phyloP scores from a whole-genome alignment of 2,329 filamentous ascomycete species.

The Aspergillus hiratsukae region DNA sequence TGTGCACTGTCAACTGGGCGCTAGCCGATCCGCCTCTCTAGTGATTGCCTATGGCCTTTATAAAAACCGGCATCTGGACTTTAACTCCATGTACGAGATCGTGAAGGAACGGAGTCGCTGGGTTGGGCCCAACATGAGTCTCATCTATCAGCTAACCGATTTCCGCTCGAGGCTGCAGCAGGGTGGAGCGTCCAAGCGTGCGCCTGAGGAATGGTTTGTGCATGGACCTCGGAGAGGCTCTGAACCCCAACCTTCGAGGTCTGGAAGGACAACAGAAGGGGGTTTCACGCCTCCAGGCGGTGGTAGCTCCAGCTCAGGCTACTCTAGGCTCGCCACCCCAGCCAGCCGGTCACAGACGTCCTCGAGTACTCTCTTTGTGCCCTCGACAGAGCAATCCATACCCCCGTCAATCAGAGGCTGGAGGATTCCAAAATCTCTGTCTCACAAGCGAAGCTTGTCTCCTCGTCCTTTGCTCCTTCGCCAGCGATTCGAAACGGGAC shows the following conservation, averaged over 20 bases:
- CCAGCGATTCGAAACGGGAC: conserved; percentile 28
- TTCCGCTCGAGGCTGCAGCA: conserved; percentile 47
- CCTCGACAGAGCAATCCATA: conserved; percentile 20
- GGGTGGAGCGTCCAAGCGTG: conserved; percentile 25
- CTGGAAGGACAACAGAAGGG: conserved; percentile 10
- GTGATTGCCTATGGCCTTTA: conserved; percentile 63
- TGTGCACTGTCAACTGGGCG: conserved; percentile 62
- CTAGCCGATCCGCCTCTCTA: conserved; percentile 61
- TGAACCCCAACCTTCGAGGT: conserved; percentile 25
- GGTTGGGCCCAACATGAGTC: conserved; percentile 66
- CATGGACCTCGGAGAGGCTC: conserved; percentile 24
- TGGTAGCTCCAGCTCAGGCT: conserved; percentile 2
- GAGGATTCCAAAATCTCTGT: conserved; percentile 21
- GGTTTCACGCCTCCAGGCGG: conserved; percentile 3
- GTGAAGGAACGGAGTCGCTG: conserved; percentile 62
- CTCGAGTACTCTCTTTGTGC: conserved; percentile 20
- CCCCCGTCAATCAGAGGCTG: conserved; percentile 23
- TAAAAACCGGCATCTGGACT: conserved; percentile 58
- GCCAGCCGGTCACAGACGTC: conserved; percentile 22
- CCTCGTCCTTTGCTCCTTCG: conserved; percentile 37
- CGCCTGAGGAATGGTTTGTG: conserved; percentile 35
- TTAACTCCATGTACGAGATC: conserved; percentile 61
- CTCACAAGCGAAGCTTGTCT: conserved; percentile 30
- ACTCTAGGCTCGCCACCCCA: conserved; percentile 14
- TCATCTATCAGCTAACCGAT: conserved; percentile 65